Percentiles rank a stretch among this genome's conserved stretches.
Evolutionary conservation across 805 yeast species (phyloP).

Genomic region (Wickerhamomyces queroliae): DNA sequence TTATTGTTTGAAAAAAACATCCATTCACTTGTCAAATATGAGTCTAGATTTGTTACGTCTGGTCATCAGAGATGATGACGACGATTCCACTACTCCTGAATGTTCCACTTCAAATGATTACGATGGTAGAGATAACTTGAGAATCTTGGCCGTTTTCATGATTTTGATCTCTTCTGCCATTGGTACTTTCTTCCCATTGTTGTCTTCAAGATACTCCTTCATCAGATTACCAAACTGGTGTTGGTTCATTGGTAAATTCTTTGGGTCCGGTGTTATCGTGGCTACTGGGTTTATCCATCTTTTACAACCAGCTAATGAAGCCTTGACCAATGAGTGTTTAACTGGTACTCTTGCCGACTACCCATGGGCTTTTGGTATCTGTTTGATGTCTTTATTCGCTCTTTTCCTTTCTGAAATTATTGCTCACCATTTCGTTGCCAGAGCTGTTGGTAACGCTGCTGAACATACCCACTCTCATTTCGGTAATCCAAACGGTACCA

Average conservation of each 20-base stretch:
- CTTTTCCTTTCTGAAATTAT: slow-evolving; percentile 45
- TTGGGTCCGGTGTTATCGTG: slow-evolving; percentile 81
- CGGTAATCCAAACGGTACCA: slow-evolving; percentile 30
- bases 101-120: slow-evolving; percentile 40
- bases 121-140: slow-evolving; percentile 32
- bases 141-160: slow-evolving; percentile 61
- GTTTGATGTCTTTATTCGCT: slow-evolving; percentile 38
- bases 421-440: slow-evolving; percentile 37
- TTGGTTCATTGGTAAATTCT: slow-evolving; percentile 65
- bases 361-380: slow-evolving; percentile 54
- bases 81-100: slow-evolving; percentile 15
- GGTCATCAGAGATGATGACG: slow-evolving; percentile 19
- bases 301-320: slow-evolving; percentile 61
- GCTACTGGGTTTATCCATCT: slow-evolving; percentile 80
- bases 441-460: slow-evolving; percentile 19
- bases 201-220: slow-evolving; percentile 53
- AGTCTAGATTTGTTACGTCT: slow-evolving; percentile 6
- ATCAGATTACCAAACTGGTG: slow-evolving; percentile 55
- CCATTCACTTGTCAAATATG: slow-evolving; percentile 1
- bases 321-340: slow-evolving; percentile 50
- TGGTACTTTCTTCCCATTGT: slow-evolving; percentile 58
- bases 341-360: slow-evolving; percentile 52
- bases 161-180: slow-evolving; percentile 49
- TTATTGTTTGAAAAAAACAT: too few species aligned
- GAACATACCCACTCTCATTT: slow-evolving; percentile 50